Evolutionary conservation across 1,284 basidiomycete genomes (phyloP).

Genomic region (Coniophora puteana): DNA sequence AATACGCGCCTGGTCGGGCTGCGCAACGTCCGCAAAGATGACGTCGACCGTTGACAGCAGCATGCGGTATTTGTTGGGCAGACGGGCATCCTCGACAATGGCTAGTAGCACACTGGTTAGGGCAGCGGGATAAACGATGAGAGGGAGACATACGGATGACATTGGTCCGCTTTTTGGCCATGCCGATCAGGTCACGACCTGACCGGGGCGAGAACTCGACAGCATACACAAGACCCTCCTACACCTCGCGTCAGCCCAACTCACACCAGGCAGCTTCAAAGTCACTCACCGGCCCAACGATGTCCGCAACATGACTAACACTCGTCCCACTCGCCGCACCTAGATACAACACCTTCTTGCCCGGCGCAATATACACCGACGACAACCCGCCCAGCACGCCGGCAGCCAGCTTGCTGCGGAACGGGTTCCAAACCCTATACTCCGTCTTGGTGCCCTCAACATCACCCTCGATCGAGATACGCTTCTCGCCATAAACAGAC

Average conservation of each 20-base stretch:
- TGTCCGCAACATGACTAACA: slow-evolving; percentile 97
- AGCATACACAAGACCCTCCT: slow-evolving; percentile 97
- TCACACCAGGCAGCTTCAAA: slow-evolving; percentile 10
- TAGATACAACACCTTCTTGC: slow-evolving; percentile 96
- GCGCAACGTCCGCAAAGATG: slow-evolving; percentile 97
- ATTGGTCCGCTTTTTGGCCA: slow-evolving; percentile 99
- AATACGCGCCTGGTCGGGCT: slow-evolving; percentile 98
- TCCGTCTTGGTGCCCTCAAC: slow-evolving; percentile 88
- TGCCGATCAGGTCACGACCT: slow-evolving; percentile 96
- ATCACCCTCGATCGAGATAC: slow-evolving; percentile 79
- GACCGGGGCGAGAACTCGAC: slow-evolving; percentile 98
- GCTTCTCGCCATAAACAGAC: slow-evolving; percentile 98
- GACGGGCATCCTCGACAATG: slow-evolving; percentile 95
- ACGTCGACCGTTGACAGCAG: slow-evolving; percentile 91
- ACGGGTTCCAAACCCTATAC: slow-evolving; percentile 99
- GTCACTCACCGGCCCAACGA: slow-evolving; percentile 85
- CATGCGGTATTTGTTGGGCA: slow-evolving; percentile 95
- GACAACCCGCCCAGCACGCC: slow-evolving; percentile 97
- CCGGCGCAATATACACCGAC: slow-evolving; percentile 90
- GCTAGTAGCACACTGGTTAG: slow-evolving; percentile 43
- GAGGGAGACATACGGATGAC: slow-evolving; percentile 79
- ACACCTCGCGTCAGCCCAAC: slow-evolving; percentile 10
- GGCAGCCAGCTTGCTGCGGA: slow-evolving; percentile 95
- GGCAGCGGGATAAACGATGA: not conserved
- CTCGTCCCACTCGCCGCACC: slow-evolving; percentile 97